Evolutionary conservation across 2,329 filamentous ascomycete genomes (phyloP), one percentile per base, ranked within the genome.

Genomic region (Aspergillus uvarum): DNA sequence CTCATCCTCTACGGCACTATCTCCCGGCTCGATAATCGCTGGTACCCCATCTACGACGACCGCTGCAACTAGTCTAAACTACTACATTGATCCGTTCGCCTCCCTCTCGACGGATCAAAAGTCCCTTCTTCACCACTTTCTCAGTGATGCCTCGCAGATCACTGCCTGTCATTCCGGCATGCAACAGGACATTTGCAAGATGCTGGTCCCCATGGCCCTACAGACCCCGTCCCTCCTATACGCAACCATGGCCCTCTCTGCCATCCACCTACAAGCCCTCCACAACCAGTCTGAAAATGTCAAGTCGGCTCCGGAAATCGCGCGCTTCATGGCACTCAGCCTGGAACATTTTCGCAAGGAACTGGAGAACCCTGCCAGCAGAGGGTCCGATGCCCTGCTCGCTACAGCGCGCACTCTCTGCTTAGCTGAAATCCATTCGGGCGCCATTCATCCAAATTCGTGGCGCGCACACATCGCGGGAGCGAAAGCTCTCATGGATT

Each of bases 391-490:
- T 65, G 74, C 73, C 42, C 66, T 79, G 47, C 68, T 79, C 42
- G 74, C 76, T 7, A 80, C 77, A 1, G 76, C 76, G 10, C 72
- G 76, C 22, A 80, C 77, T 2, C 69, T 80, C 5, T 79, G 76
- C 64, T 62, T 79, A 16, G 77, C 76, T 24, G 77, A 80, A 62
- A 76, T 78, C 5, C 75, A 77, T 62, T 77, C 77, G 0, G 76
- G 77, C 1, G 74, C 74, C 14, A 72, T 77, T 47, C 69, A 77
- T 38, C 71, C 73, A 0, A 73, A 76, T 59, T 74, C 77, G 7
- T 80, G 77, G 77, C 70, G 77, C 42, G 75, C 75, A 14, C 77
- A 80, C 66, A 71, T 80, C 35, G 75, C 76, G 51, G 77, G 77
- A 29, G 76, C 77, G 31, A 72, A 71, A 61, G 77, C 74, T 3